Evolutionary conservation across 192 early-diverging fungal genomes (phyloP).

Genomic region (Diversispora epigaea): DNA sequence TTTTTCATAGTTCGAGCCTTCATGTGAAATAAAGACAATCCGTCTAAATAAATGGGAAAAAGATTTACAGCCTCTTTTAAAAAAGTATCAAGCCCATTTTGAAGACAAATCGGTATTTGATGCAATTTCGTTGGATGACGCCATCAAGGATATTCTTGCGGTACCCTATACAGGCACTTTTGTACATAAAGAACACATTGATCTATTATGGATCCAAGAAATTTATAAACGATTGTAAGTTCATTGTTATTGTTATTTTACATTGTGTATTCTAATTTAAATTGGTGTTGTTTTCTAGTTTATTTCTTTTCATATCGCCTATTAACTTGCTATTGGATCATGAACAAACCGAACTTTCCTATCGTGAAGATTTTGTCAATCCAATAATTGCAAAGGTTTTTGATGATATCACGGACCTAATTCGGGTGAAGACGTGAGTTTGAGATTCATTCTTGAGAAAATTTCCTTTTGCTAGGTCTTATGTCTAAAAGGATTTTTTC

Average conservation of each 20-base stretch:
- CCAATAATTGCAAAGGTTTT: constrained; percentile 26
- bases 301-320: constrained; percentile 18
- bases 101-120: constrained; percentile 25
- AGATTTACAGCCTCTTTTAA: constrained; percentile 22
- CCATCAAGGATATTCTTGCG: constrained; percentile 17
- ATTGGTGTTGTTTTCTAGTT: constrained; percentile 4
- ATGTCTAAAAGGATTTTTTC: background rate
- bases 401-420: constrained; percentile 21
- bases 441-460: constrained; percentile 3
- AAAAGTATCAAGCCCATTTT: constrained; percentile 21
- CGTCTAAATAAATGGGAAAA: constrained; percentile 28
- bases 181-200: constrained; percentile 27
- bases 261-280: constrained; percentile 3
- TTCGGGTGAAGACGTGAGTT: constrained; percentile 12
- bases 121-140: constrained; percentile 5
- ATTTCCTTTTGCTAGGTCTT: constrained; percentile 1
- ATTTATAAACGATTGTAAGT: constrained; percentile 27
- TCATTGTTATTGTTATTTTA: constrained; percentile 19
- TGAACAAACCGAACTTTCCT: constrained; percentile 23
- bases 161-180: constrained; percentile 20
- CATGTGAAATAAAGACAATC: constrained; percentile 14
- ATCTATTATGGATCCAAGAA: constrained; percentile 22
- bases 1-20: constrained; percentile 5
- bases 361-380: constrained; percentile 25
- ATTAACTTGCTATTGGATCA: constrained; percentile 17